Evolutionary conservation across 208 protist species (phyloP).

Genomic region (Trypanosomatidae sp.): DNA sequence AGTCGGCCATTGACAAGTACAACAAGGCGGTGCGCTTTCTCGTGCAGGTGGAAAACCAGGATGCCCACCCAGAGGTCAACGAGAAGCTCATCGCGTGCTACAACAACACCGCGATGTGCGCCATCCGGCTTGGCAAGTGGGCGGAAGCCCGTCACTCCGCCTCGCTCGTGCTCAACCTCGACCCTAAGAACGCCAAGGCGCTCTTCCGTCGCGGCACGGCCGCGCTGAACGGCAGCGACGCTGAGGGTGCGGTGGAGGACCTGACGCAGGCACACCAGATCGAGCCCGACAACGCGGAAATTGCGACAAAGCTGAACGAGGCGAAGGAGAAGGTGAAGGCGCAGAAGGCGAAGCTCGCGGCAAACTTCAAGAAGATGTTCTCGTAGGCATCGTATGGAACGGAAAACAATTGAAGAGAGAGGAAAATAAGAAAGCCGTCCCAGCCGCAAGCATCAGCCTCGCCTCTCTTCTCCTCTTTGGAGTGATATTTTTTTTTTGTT

Average conservation of each 20-base stretch:
- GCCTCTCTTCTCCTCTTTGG: too few species aligned
- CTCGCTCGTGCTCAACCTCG: slow-evolving; percentile 55
- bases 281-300: slow-evolving; percentile 76
- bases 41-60: slow-evolving; percentile 38
- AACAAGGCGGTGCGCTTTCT: slow-evolving; percentile 78
- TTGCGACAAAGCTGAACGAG: slow-evolving; percentile 66
- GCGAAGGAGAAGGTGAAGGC: slow-evolving; percentile 75
- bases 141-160: slow-evolving; percentile 52
- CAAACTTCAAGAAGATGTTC: slow-evolving; percentile 89
- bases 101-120: slow-evolving; percentile 86
- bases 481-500: too few species aligned
- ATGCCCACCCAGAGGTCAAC: slow-evolving; percentile 40
- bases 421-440: not conserved
- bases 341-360: slow-evolving; percentile 79
- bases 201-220: slow-evolving; percentile 84
- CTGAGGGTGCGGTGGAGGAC: slow-evolving; percentile 70
- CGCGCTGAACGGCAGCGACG: slow-evolving; percentile 47
- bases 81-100: slow-evolving; percentile 86
- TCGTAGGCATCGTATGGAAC: slow-evolving; percentile 22
- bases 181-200: slow-evolving; percentile 82
- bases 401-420: not conserved
- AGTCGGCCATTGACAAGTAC: slow-evolving; percentile 82
- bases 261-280: slow-evolving; percentile 52
- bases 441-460: slow-evolving; percentile 8
- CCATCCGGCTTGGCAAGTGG: slow-evolving; percentile 65